These are phyloP conservation scores for Colletotrichum theobromicola DNA, from an alignment of 2,329 filamentous ascomycete species.

Conservation along the genomic window DNA sequence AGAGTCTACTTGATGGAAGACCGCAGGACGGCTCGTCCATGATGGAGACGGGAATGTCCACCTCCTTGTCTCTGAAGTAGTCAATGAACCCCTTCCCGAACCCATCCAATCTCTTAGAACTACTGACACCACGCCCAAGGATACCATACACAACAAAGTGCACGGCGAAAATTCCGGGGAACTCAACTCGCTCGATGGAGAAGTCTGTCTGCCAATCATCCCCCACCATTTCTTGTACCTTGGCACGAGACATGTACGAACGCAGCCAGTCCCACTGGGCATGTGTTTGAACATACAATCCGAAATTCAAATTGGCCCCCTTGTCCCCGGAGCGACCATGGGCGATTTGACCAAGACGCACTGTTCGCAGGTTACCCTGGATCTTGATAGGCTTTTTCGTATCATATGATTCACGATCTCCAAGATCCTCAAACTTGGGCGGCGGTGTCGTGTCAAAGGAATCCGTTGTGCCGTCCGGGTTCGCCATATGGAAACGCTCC, in stretches of 20 bases:
- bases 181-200: not conserved
- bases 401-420: not conserved
- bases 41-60: not conserved
- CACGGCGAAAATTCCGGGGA: not conserved
- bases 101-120: not conserved
- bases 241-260: not conserved
- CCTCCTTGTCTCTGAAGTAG: not conserved
- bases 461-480: not conserved
- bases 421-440: not conserved
- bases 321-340: not conserved
- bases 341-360: not conserved
- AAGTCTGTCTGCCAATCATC: not conserved
- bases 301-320: not conserved
- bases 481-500: not conserved
- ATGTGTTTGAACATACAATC: not conserved
- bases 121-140: not conserved
- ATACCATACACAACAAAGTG: not conserved
- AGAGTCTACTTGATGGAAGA: not conserved
- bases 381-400: accelerated
- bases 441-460: not conserved
- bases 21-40: not conserved
- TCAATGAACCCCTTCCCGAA: not conserved
- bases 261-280: slow-evolving; percentile 1
- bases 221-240: not conserved
- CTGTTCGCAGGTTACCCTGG: not conserved